Conservation (phyloP, 805 yeast species). For the Metschnikowia reukaufii region DNA sequence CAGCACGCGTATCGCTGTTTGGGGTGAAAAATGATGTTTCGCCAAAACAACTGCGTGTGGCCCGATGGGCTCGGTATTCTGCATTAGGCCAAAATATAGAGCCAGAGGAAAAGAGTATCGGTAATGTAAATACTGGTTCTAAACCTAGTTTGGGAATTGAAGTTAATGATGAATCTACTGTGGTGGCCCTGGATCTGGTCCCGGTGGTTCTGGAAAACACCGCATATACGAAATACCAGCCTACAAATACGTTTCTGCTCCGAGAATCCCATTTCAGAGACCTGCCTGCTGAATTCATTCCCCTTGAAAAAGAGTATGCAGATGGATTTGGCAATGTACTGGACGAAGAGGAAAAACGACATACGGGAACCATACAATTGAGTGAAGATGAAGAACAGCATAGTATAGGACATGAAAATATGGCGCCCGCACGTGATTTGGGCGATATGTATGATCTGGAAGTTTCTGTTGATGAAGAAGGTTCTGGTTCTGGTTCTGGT, state of each 20-base stretch:
- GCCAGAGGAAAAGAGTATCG: too few species aligned
- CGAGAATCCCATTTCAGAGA: conserved; percentile 16
- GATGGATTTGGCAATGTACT: conserved; percentile 16
- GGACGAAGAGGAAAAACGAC: conserved; percentile 10
- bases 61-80: conserved; percentile 8
- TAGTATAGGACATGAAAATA: neutral
- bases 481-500: neutral
- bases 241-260: conserved; percentile 12
- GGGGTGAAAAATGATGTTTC: neutral
- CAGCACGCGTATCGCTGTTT: neutral
- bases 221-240: conserved; percentile 13
- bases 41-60: conserved; percentile 5
- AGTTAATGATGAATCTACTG: neutral
- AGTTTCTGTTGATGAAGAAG: conserved; percentile 11
- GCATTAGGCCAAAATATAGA: neutral
- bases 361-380: neutral
- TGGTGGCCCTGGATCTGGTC: too few species aligned
- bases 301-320: conserved; percentile 15
- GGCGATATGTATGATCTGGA: conserved; percentile 18
- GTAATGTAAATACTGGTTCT: neutral
- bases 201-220: conserved; percentile 18
- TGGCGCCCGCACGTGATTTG: conserved; percentile 5
- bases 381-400: neutral
- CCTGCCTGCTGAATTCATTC: neutral
- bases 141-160: neutral